A percentile compares a stretch with the other conserved stretches of the same genome.
Conservation (phyloP, 2,329 filamentous ascomycete species). For the Diaporthe sp. region DNA sequence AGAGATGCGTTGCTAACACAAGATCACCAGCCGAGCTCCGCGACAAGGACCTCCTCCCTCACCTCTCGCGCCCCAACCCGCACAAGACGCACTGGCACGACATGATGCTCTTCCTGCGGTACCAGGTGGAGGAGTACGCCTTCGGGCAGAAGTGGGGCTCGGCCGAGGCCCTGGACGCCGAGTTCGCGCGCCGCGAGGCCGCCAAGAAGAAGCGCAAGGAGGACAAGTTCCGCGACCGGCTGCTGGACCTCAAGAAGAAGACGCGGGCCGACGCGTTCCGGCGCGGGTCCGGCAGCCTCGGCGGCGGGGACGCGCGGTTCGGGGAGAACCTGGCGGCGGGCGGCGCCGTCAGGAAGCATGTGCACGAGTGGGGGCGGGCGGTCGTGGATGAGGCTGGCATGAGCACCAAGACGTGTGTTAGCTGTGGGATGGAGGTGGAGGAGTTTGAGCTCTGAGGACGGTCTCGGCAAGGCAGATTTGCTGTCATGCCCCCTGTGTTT, state of each 20-base stretch:
- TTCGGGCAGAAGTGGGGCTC: constrained; percentile 93
- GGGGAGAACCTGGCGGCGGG: constrained; percentile 55
- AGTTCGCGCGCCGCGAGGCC: constrained; percentile 84
- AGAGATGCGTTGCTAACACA: neutral
- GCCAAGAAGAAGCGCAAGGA: constrained; percentile 91
- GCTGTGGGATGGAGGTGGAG: constrained; percentile 85
- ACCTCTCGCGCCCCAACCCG: constrained; percentile 90
- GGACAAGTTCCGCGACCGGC: constrained; percentile 89
- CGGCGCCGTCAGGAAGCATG: constrained; percentile 71
- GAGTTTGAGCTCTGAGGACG: constrained; percentile 73
- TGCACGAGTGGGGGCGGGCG: constrained; percentile 86
- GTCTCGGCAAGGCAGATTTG: too few relatives aligned
- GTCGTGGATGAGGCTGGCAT: constrained; percentile 80
- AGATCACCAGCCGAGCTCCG: constrained; percentile 80
- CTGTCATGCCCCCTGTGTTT: too few relatives aligned
- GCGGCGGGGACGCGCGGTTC: constrained; percentile 84
- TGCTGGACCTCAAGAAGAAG: constrained; percentile 91
- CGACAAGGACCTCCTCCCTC: constrained; percentile 87
- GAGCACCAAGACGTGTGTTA: constrained; percentile 83
- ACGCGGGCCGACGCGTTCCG: constrained; percentile 93
- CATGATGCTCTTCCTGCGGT: constrained; percentile 97
- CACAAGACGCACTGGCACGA: constrained; percentile 97
- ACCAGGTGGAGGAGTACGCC: constrained; percentile 94
- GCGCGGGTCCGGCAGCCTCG: constrained; percentile 72
- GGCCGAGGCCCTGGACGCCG: constrained; percentile 85